Conservation (phyloP, 2,329 filamentous ascomycete species). For the Colletotrichum sansevieriae region DNA sequence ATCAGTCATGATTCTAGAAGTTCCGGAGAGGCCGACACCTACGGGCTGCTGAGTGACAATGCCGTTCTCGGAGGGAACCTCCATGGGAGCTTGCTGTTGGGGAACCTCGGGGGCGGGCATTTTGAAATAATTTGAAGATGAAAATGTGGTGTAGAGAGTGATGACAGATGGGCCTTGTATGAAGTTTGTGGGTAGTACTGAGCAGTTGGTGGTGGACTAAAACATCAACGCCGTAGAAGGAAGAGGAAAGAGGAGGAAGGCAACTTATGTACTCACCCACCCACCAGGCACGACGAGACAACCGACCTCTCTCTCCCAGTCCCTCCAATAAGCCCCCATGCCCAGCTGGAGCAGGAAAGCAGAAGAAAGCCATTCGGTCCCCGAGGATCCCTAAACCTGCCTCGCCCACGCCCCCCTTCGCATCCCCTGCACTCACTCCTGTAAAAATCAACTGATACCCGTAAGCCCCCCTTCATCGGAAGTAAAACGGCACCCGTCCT, state of each 20-base stretch:
- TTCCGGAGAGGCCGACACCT: slow-evolving; percentile 41
- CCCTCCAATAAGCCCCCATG: slow-evolving; percentile 2
- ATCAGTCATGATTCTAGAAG: neutral
- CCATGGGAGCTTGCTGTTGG: slow-evolving; percentile 60
- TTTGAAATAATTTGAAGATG: slow-evolving; percentile 42
- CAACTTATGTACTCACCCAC: slow-evolving; percentile 34
- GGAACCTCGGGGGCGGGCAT: slow-evolving; percentile 58
- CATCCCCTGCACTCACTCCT: slow-evolving; percentile 13
- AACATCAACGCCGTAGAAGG: too few relatives aligned
- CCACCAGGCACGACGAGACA: slow-evolving; percentile 14
- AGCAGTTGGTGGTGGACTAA: neutral
- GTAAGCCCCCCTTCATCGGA: slow-evolving; percentile 27
- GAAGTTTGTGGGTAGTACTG: neutral
- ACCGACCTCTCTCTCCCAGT: slow-evolving; percentile 7
- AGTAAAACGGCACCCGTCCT: slow-evolving; percentile 21
- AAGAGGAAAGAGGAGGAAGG: neutral
- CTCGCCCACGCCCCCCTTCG: slow-evolving; percentile 22
- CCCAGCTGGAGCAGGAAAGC: slow-evolving; percentile 18
- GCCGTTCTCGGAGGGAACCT: slow-evolving; percentile 50
- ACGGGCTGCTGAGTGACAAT: slow-evolving; percentile 59
- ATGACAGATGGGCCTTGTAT: neutral
- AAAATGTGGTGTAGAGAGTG: neutral
- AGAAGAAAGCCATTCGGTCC: slow-evolving; percentile 13
- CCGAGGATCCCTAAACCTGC: slow-evolving; percentile 33
- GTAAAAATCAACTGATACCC: neutral